phyloP scores from a whole-genome alignment of 768 basidiomycete genomes.

The Lactarius vividus region DNA sequence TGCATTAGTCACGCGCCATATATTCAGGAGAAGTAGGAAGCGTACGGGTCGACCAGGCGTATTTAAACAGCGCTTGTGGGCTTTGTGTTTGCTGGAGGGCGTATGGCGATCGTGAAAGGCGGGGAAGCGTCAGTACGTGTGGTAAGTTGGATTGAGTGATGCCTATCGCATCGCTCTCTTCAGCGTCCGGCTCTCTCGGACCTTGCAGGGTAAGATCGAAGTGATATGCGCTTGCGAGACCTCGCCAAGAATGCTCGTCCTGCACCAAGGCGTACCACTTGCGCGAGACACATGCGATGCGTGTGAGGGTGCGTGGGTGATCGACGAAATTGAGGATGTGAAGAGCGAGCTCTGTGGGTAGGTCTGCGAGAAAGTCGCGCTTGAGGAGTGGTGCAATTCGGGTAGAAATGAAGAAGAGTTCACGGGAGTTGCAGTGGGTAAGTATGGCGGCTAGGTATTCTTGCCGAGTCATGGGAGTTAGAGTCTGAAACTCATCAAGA shows the following conservation, averaged over 20 bases:
- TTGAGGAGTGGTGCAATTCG: slow-evolving; percentile 27
- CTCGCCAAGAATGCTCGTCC: slow-evolving; percentile 25
- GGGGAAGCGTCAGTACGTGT: slow-evolving; percentile 1
- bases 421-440: slow-evolving; percentile 21
- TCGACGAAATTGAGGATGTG: slow-evolving; percentile 26
- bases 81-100: slow-evolving; percentile 2
- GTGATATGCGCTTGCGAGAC: slow-evolving; percentile 16
- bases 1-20: not conserved
- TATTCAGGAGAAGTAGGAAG: not conserved
- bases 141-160: slow-evolving; percentile 6
- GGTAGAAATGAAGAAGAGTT: slow-evolving; percentile 25
- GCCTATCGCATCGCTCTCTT: slow-evolving; percentile 11
- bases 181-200: slow-evolving; percentile 8
- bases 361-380: slow-evolving; percentile 27
- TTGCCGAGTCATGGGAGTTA: slow-evolving; percentile 9
- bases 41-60: slow-evolving; percentile 26
- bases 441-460: slow-evolving; percentile 23
- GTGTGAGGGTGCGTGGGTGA: slow-evolving; percentile 24
- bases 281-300: slow-evolving; percentile 24
- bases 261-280: slow-evolving; percentile 26
- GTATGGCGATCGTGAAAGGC: slow-evolving; percentile 3
- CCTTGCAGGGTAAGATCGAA: slow-evolving; percentile 20
- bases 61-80: slow-evolving; percentile 22
- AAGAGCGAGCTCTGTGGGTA: slow-evolving; percentile 27
- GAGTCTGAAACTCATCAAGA: slow-evolving; percentile 13